A percentile compares a stretch with the other conserved stretches of the same genome.
These are phyloP conservation scores for Trypanosoma melophagium DNA, from an alignment of 208 protist genomes.

Conservation along the genomic window DNA sequence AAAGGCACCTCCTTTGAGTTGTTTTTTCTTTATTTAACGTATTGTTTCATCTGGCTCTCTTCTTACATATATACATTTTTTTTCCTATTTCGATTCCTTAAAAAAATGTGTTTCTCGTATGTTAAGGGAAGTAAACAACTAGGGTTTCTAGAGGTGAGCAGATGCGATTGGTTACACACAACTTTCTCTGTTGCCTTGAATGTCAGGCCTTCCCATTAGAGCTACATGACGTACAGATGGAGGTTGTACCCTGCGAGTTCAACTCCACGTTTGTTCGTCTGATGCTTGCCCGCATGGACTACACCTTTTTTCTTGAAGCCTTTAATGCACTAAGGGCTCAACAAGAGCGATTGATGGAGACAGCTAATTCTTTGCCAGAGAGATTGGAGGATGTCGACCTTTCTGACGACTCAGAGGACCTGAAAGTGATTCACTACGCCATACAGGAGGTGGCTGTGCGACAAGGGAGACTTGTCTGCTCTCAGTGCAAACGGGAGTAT, in stretches of 20 bases:
- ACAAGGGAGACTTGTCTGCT: conserved; percentile 68
- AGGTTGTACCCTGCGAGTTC: conserved; percentile 59
- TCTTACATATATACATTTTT: conserved; percentile 4
- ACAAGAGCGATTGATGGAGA: conserved; percentile 25
- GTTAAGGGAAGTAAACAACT: background rate
- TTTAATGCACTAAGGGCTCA: conserved; percentile 43
- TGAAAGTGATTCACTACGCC: conserved; percentile 60
- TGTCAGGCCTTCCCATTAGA: conserved; percentile 75
- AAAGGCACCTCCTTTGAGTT: background rate
- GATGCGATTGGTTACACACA: conserved; percentile 89
- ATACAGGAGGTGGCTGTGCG: conserved; percentile 72
- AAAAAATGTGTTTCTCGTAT: conserved; percentile 5
- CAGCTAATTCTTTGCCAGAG: conserved; percentile 36
- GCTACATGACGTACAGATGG: conserved; percentile 47
- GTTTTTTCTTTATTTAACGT: background rate
- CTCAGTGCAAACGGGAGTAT: conserved; percentile 64
- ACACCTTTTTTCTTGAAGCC: conserved; percentile 54
- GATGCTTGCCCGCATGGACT: conserved; percentile 86
- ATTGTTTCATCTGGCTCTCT: background rate
- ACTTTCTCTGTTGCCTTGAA: conserved; percentile 83
- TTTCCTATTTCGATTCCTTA: conserved; percentile 5
- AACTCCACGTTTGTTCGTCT: conserved; percentile 77
- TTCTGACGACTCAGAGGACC: conserved; percentile 51
- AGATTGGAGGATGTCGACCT: conserved; percentile 60
- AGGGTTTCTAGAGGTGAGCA: background rate